These are phyloP conservation scores for Candida adriatica DNA, from an alignment of 805 yeast genomes.

Conservation along the genomic window DNA sequence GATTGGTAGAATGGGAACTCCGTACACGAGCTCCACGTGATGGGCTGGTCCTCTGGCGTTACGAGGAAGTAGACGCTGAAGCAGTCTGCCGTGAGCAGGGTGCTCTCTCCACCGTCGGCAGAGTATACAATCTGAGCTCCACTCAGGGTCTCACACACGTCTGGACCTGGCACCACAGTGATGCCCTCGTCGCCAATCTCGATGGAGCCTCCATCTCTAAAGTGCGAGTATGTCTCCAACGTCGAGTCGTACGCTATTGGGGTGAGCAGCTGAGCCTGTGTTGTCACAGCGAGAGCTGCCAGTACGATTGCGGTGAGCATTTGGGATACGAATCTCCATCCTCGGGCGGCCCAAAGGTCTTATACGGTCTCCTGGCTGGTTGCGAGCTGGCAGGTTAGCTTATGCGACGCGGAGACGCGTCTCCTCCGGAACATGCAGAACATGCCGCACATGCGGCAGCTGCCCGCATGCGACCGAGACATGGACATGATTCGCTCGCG, in stretches of 20 bases:
- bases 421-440: too few species aligned
- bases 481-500: too few species aligned
- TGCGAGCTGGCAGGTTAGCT: too few species aligned
- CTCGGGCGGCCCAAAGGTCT: too few species aligned
- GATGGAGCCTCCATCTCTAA: conserved; percentile 15
- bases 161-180: conserved; percentile 9
- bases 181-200: conserved; percentile 11
- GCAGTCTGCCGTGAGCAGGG: conserved; percentile 21
- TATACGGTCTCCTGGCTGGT: too few species aligned
- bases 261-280: conserved; percentile 14
- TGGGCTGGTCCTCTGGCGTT: conserved; percentile 6
- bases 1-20: conserved; percentile 21
- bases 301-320: conserved; percentile 6
- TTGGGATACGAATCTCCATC: not conserved
- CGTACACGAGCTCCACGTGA: conserved; percentile 20
- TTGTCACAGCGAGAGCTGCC: conserved; percentile 17
- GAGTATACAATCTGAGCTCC: conserved; percentile 20
- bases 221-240: conserved; percentile 17
- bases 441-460: too few species aligned
- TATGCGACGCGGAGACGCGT: too few species aligned
- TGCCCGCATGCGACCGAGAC: too few species aligned
- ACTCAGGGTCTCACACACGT: conserved; percentile 11
- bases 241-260: conserved; percentile 15
- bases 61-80: conserved; percentile 18
- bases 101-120: conserved; percentile 9